These are phyloP conservation scores for Spathaspora gorwiae DNA, from an alignment of 805 yeast genomes.

Conservation along the genomic window DNA sequence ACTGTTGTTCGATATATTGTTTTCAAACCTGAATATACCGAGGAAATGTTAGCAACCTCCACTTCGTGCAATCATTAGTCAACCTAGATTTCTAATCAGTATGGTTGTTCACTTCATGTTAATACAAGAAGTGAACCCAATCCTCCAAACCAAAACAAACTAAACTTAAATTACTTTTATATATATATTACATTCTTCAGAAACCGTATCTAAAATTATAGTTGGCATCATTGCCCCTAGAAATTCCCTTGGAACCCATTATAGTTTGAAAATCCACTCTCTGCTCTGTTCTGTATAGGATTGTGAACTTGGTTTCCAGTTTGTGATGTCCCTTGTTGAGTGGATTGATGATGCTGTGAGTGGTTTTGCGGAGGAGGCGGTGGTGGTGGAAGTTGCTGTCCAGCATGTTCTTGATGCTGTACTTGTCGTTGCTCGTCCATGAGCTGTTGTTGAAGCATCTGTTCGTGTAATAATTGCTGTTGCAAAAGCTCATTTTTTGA, in stretches of 20 bases:
- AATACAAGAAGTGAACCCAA: too few relatives aligned
- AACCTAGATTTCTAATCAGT: too few relatives aligned
- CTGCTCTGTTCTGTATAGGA: neutral
- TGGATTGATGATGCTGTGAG: conserved; percentile 5
- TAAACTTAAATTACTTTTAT: neutral
- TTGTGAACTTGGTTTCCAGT: neutral
- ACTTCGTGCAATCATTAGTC: too few relatives aligned
- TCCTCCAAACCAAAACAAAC: too few relatives aligned
- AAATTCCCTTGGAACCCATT: neutral
- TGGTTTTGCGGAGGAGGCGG: neutral
- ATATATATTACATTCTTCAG: too few relatives aligned
- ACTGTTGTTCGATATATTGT: too few relatives aligned
- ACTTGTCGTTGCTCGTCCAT: conserved; percentile 9
- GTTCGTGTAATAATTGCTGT: conserved; percentile 11
- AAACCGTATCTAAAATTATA: neutral
- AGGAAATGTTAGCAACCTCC: too few relatives aligned
- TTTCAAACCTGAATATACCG: too few relatives aligned
- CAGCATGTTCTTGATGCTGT: conserved; percentile 3
- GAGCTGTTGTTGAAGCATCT: conserved; percentile 14
- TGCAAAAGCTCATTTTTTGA: conserved; percentile 8
- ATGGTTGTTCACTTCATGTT: too few relatives aligned
- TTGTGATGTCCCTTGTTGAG: conserved; percentile 5
- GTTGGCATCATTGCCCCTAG: neutral
- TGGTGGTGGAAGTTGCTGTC: conserved; percentile 3
- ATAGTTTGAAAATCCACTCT: neutral